phyloP scores from a whole-genome alignment of 805 yeast genomes.

The Candida orba region DNA sequence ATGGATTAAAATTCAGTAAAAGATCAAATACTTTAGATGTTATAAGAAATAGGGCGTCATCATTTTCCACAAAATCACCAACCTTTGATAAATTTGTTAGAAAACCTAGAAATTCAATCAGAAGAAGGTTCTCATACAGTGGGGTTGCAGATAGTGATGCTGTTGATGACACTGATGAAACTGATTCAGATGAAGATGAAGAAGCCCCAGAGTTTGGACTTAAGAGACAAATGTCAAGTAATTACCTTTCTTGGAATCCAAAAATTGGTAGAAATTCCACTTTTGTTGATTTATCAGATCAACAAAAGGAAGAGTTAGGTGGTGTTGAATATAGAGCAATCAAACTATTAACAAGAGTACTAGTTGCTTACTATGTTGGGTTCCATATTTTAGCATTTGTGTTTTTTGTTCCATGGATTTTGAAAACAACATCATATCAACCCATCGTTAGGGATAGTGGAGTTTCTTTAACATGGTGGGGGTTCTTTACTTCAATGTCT shows the following conservation, averaged over 20 bases:
- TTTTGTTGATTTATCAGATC: constrained; percentile 72
- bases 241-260: constrained; percentile 84
- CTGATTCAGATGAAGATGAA: constrained; percentile 15
- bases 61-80: constrained; percentile 32
- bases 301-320: constrained; percentile 89
- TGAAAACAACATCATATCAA: constrained; percentile 34
- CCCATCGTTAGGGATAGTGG: constrained; percentile 45
- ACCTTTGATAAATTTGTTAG: constrained; percentile 38
- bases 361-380: constrained; percentile 66
- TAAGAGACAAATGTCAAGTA: constrained; percentile 39
- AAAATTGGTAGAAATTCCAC: constrained; percentile 91
- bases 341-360: constrained; percentile 61
- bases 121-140: constrained; percentile 21
- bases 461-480: constrained; percentile 87
- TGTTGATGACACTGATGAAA: not conserved
- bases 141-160: constrained; percentile 18
- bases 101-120: constrained; percentile 25
- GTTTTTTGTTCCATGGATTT: constrained; percentile 58
- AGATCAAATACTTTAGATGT: constrained; percentile 45
- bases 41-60: constrained; percentile 15
- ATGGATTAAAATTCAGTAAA: constrained; percentile 31
- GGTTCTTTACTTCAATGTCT: constrained; percentile 72
- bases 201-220: constrained; percentile 27
- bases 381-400: constrained; percentile 53
- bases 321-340: constrained; percentile 95